Base-by-base conservation (phyloP, 1,139 yeast species). In the Kurtzmaniella quercitrusa region DNA sequence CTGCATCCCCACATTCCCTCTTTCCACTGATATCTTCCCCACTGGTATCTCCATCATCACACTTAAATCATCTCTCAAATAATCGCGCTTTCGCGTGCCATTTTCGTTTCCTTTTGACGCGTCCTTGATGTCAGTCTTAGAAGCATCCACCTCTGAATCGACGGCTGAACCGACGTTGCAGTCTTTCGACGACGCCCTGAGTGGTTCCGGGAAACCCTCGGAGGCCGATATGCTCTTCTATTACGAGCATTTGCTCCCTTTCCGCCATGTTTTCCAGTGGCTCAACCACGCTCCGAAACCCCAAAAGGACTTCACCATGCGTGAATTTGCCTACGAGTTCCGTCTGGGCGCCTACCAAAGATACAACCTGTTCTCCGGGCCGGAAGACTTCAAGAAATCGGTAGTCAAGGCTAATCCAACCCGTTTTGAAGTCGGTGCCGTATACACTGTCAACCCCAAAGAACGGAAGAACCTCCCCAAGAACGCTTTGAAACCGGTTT, bases 391-490 rank as follows among this genome's bases (percentile, higher is more conserved):
- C 65, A 87, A 85, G 56, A 70, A 76, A 29, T 81, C 87, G 9
- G 93, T 91, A 2, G 70, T 84, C 19, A 73, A 70, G 39, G 77
- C 89, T 21, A 82, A 83, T 49, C 99, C 99, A 0, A 81, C 87
- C 38, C 83, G 99, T 63, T 94, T 93, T 59, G 99, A 93, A 66
- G 76, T 94, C 40, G 99, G 99, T 25, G 96, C 98, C 0, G 84
- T 90, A 3, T 93, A 91, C 57, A 76, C 89, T 2, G 82, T 86
- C 16, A 88, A 88, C 51, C 98, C 98, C 10, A 81, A 80, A 44
- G 90, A 90, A 50, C 75, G 96, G 41, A 91, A 88, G 56, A 72
- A 81, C 11, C 70, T 89, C n/a, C 81, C 95, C 18, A 88, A 88
- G 54, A 76, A 77, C 39, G 86, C 90, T 19, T 79, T 90, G 80